Conservation (phyloP, 2,329 filamentous ascomycete genomes). For the Aspergillus fumigatus region DNA sequence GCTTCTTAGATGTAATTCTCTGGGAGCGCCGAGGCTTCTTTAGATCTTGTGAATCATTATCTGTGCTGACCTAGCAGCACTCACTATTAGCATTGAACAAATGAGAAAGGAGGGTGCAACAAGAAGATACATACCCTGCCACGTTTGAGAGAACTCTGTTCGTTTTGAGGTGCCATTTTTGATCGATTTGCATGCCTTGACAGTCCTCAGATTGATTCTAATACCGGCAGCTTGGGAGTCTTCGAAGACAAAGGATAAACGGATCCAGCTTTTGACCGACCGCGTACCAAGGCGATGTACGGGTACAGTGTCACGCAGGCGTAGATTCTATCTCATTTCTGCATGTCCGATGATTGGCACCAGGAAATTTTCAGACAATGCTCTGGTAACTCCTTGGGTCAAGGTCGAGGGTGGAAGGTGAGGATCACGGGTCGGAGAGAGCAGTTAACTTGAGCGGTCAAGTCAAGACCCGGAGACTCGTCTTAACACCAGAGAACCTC, state of each 20-base stretch:
- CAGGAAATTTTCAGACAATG: not conserved
- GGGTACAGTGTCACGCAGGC: not conserved
- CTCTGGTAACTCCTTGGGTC: not conserved
- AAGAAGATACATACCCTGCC: conserved; percentile 54
- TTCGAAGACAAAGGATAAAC: not conserved
- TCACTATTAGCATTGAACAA: conserved; percentile 21
- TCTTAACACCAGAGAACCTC: not conserved
- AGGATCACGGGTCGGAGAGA: not conserved
- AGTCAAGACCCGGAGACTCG: not conserved
- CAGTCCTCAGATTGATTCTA: not conserved
- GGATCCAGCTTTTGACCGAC: not conserved
- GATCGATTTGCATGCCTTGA: not conserved
- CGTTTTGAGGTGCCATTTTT: conserved; percentile 47
- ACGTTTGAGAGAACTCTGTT: conserved; percentile 84
- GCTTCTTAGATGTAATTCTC: conserved; percentile 60
- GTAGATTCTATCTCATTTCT: not conserved
- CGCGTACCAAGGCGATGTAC: not conserved
- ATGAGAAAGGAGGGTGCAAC: conserved; percentile 9
- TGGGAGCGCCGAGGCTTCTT: conserved; percentile 84
- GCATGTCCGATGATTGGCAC: not conserved
- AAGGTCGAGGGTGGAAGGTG: not conserved
- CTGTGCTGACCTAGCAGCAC: conserved; percentile 57
- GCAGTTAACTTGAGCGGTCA: not conserved
- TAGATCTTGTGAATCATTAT: conserved; percentile 56
- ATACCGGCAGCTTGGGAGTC: not conserved